phyloP scores from a whole-genome alignment of 495 filamentous ascomycete genomes.

The Daldinia bambusicola region DNA sequence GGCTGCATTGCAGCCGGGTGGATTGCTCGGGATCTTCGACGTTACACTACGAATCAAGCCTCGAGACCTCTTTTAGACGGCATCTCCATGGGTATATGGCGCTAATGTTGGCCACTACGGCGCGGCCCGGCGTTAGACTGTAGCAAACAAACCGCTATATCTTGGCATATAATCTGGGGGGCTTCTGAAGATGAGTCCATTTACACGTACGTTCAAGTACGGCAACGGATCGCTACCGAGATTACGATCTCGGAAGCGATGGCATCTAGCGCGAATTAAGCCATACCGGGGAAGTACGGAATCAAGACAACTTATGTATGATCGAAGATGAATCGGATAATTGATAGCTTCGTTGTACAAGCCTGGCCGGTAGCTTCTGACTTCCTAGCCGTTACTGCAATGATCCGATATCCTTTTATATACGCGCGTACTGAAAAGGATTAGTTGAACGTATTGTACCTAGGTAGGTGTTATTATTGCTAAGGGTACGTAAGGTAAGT shows the following conservation, averaged over 20 bases:
- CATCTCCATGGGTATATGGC: background rate
- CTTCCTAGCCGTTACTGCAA: conserved; percentile 25
- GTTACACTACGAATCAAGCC: conserved; percentile 23
- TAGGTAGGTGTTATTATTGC: too few relatives aligned
- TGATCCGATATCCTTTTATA: conserved; percentile 13
- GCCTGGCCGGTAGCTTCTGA: background rate
- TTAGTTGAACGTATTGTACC: too few relatives aligned
- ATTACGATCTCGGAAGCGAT: conserved; percentile 31
- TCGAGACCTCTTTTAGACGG: conserved; percentile 16
- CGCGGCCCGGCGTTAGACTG: conserved; percentile 30
- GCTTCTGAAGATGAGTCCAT: background rate
- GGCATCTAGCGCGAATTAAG: conserved; percentile 11
- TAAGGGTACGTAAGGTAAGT: too few relatives aligned
- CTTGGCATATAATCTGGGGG: conserved; percentile 23
- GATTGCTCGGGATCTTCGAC: conserved; percentile 21
- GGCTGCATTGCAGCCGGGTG: conserved; percentile 18
- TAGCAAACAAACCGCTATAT: conserved; percentile 37
- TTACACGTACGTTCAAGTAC: conserved; percentile 15
- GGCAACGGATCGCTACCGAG: conserved; percentile 30
- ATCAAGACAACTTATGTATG: conserved; percentile 9
- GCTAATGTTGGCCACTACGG: conserved; percentile 30
- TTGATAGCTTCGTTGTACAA: conserved; percentile 27
- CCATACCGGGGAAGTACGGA: background rate
- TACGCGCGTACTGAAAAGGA: background rate
- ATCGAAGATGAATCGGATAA: conserved; percentile 23